A percentile compares a stretch with the other conserved stretches of the same genome.
Conservation (phyloP, 345 rosid genomes). For the Acer campestre region DNA sequence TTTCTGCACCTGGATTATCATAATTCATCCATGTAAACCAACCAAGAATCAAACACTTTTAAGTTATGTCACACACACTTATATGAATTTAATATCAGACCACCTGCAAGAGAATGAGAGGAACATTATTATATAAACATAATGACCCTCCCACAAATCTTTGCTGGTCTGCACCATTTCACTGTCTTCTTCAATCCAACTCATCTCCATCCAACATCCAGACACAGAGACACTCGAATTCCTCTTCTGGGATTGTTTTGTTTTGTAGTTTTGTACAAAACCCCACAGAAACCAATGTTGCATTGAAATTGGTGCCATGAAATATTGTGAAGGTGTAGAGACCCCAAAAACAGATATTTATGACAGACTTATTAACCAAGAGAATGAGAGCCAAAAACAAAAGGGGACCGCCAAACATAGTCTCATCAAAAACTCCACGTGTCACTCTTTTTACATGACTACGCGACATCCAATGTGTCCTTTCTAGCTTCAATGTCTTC, state of each 20-base stretch:
- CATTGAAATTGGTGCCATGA: neutral
- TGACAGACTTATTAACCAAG: neutral
- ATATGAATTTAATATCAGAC: neutral
- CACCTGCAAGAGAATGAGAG: neutral
- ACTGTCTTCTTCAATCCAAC: neutral
- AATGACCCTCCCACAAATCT: neutral
- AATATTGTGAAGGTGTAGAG: neutral
- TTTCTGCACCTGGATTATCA: neutral
- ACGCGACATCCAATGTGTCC: neutral
- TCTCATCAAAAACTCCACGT: neutral
- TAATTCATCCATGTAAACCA: neutral
- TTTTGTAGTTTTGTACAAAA: neutral
- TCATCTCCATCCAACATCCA: neutral
- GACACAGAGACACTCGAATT: neutral
- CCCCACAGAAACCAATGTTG: neutral
- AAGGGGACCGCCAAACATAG: slow-evolving; percentile 9
- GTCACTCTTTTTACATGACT: neutral
- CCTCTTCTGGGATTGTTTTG: neutral
- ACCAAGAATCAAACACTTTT: neutral
- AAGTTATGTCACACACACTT: neutral
- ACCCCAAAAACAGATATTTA: no score
- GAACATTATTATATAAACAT: neutral
- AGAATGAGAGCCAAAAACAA: neutral
- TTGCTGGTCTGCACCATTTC: neutral
- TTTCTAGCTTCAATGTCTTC: neutral